Base-by-base conservation (phyloP, 805 yeast genomes). In the Starmerella floricola region DNA sequence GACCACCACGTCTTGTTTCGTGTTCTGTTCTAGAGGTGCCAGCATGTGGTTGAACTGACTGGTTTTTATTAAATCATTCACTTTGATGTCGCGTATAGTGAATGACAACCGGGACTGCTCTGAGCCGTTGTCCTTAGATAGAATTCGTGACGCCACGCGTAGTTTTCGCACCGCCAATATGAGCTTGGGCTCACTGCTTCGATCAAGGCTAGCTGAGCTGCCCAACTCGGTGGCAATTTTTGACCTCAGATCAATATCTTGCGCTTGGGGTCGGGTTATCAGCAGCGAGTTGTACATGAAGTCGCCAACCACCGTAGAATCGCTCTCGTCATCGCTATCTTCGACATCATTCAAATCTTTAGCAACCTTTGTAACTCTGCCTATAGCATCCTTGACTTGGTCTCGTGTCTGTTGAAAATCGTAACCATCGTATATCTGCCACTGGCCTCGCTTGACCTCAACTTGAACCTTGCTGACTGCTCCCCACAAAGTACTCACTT, bases 361-460 rank as follows among this genome's bases (percentile, higher is more conserved):
- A 2, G 38, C 47, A 5, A 42, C 49, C 3, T 60, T 59, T 50
- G 79, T 85, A 6, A 84, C 72, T 10, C 72, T 62, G 41, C 71
- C 71, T 0, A 87, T 77, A 0, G 83, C 80, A n/a, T 69, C 71
- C 10, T 67, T 64, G 23, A 91, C 78, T 0, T 77, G 67, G 19
- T 66, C 67, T 44, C 94, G 69, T 0, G 97, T 85, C 33, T 74
- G 73, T 42, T 71, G 72, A 93, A 96, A 86, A 53, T 91, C 97
- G 56, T 78, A 91, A 0, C 99, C 99, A 62, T 91, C 98, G 57
- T 72, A 77, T 16, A 88, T 61, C 42, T 62, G 56, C 65, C 66
- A 64, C 8, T 53, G 47, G 44, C 3, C 58, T 36, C 13, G 44
- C 21, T 18, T 51, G 20, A 54, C 45, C 24, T 44, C 46, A 2